Evolutionary conservation across 1,139 yeast genomes (phyloP).

Genomic region (Neolecta irregularis): DNA sequence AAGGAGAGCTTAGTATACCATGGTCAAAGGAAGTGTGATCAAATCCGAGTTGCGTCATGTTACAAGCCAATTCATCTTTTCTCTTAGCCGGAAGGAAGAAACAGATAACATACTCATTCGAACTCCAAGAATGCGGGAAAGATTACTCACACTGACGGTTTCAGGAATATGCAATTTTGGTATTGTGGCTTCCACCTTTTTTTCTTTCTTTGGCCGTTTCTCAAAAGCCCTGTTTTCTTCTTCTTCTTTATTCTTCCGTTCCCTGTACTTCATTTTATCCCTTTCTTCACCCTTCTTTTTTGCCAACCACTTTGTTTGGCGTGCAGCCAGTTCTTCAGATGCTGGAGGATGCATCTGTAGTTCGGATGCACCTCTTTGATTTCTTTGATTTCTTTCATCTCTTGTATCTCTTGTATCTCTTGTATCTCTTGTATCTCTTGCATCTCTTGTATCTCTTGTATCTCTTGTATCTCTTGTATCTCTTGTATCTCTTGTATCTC

Average conservation of each 20-base stretch:
- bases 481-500: too few relatives aligned
- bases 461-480: too few relatives aligned
- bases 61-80: slow-evolving; percentile 34
- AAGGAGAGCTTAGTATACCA: slow-evolving; percentile 26
- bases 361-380: too few relatives aligned
- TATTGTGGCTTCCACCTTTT: neutral
- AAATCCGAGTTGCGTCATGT: slow-evolving; percentile 56
- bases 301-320: too few relatives aligned
- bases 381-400: too few relatives aligned
- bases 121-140: slow-evolving; percentile 55
- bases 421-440: too few relatives aligned
- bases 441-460: too few relatives aligned
- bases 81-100: neutral
- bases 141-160: slow-evolving; percentile 56
- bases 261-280: too few relatives aligned
- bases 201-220: neutral
- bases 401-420: too few relatives aligned
- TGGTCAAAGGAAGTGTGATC: slow-evolving; percentile 60
- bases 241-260: slow-evolving; percentile 5
- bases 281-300: too few relatives aligned
- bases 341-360: too few relatives aligned
- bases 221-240: neutral
- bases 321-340: too few relatives aligned
- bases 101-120: slow-evolving; percentile 29
- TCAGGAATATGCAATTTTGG: slow-evolving; percentile 33